Conservation (phyloP, 2,329 filamentous ascomycete genomes). For the Calonectria naviculata region DNA sequence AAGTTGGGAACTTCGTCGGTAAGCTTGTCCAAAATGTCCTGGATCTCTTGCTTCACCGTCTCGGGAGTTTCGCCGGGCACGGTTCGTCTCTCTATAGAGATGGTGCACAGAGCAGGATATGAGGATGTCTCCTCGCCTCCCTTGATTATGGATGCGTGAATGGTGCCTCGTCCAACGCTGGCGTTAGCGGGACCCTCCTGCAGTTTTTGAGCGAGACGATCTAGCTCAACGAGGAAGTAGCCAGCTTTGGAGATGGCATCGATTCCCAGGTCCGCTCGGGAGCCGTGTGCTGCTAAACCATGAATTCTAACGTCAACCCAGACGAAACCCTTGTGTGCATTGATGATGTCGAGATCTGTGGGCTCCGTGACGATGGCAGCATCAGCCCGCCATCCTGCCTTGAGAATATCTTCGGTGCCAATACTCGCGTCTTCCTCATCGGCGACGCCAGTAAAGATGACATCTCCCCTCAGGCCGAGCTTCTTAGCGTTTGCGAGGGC, state of each 20-base stretch:
- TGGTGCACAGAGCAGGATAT: conserved; percentile 60
- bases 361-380: conserved; percentile 62
- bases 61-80: conserved; percentile 55
- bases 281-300: conserved; percentile 56
- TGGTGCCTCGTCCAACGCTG: conserved; percentile 49
- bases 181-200: conserved; percentile 41
- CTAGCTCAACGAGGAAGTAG: conserved; percentile 57
- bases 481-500: conserved; percentile 52
- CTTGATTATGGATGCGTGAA: conserved; percentile 60
- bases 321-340: conserved; percentile 63
- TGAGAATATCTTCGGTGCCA: conserved; percentile 61
- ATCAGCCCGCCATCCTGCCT: conserved; percentile 64
- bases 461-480: conserved; percentile 55
- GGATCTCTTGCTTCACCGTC: conserved; percentile 50
- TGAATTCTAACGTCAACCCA: conserved; percentile 56
- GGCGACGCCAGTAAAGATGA: conserved; percentile 64
- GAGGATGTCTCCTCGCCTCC: conserved; percentile 64
- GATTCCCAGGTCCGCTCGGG: conserved; percentile 54
- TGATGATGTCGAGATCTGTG: conserved; percentile 53
- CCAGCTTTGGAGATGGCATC: conserved; percentile 63
- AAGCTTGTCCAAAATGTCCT: conserved; percentile 48
- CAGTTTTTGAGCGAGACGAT: conserved; percentile 52
- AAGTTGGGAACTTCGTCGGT: conserved; percentile 49
- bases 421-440: conserved; percentile 64
- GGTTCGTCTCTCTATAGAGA: conserved; percentile 61